Base-by-base conservation (phyloP, 352 stramenopile species). In the Hyaloperonospora brassicae region DNA sequence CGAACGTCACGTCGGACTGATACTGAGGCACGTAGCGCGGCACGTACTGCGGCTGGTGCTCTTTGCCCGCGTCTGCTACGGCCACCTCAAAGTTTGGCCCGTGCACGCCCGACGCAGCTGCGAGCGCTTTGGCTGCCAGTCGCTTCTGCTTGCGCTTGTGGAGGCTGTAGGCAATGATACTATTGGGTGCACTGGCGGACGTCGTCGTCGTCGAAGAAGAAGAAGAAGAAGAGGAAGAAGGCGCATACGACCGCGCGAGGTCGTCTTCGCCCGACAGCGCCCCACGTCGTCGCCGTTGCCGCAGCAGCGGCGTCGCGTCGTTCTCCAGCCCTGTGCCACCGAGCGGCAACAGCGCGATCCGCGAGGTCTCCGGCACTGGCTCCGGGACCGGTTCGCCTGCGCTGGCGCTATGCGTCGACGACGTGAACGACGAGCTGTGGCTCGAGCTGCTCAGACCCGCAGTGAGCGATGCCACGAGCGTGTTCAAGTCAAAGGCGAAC, bases 101-200 rank as follows among this genome's bases (percentile, higher is more conserved):
- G 22, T 62, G 63, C 8, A 50, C n/a, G 2, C 27, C 27, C 4
- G 59, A 64, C 21, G 68, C 64, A 3, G 65, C 59, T 14, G 57
- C 61, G 22, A 74, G 48, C 23, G 72, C 69, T 38, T 72, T 76
- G 0, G 66, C 69, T 35, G 59, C 67, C 36, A 83, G 55, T 54
- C 63, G 62, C 52, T 76, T 76, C 61, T 81, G 73, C 59, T 81
- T 81, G 59, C 69, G 69, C 64, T 77, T 79, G 52, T 81, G 80
- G 42, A 81, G 57, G 48, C 58, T 81, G 51, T 84, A 84, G 6
- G 55, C 57, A 55, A 84, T 76, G 46, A 84, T 77, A 50, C 70
- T 81, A 59, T 76, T 79, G 43, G 63, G 46, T 4, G 56, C 62
- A n/a, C 47, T 39, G 12, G 27, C 49, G 17, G 47, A 46, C 27